Conservation (phyloP, 164 flowering plant genomes). For the Vitis riparia region DNA sequence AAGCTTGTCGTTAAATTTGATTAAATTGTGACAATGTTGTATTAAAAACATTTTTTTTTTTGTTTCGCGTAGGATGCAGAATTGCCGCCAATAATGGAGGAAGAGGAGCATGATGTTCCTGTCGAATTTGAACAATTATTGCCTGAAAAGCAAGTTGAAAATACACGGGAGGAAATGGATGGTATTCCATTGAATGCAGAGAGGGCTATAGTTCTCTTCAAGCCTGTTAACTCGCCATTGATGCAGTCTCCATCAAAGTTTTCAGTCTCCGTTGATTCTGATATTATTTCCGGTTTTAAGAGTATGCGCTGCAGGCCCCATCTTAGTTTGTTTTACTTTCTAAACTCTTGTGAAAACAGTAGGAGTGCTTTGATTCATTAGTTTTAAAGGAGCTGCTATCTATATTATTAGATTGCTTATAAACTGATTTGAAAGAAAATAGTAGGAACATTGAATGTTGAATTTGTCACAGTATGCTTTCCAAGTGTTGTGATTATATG, state of each 20-base stretch:
- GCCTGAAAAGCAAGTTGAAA: slow-evolving; percentile 14
- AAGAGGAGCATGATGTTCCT: slow-evolving; percentile 48
- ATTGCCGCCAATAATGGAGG: slow-evolving; percentile 77
- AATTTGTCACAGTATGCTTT: no score
- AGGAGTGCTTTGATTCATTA: no score
- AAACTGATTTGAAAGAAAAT: no score
- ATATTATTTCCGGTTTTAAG: slow-evolving; percentile 50
- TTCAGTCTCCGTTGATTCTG: slow-evolving; percentile 40
- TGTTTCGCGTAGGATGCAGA: slow-evolving; percentile 45
- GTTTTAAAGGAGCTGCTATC: no score
- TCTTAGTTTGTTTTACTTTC: no score
- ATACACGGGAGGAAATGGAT: slow-evolving; percentile 20
- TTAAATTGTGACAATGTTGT: background rate
- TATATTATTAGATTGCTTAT: no score
- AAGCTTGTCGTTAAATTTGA: no score
- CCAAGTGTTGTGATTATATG: no score
- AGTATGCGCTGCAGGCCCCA: slow-evolving; percentile 34
- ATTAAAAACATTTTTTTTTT: background rate
- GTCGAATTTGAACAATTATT: slow-evolving; percentile 10
- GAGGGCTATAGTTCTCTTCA: slow-evolving; percentile 72
- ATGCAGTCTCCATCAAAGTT: slow-evolving; percentile 24
- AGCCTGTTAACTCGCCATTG: slow-evolving; percentile 33
- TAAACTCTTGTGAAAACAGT: no score
- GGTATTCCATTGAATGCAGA: slow-evolving; percentile 43
- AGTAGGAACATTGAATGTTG: no score